Base-by-base conservation (phyloP, 805 yeast genomes). In the Phaffomyces antillensis region DNA sequence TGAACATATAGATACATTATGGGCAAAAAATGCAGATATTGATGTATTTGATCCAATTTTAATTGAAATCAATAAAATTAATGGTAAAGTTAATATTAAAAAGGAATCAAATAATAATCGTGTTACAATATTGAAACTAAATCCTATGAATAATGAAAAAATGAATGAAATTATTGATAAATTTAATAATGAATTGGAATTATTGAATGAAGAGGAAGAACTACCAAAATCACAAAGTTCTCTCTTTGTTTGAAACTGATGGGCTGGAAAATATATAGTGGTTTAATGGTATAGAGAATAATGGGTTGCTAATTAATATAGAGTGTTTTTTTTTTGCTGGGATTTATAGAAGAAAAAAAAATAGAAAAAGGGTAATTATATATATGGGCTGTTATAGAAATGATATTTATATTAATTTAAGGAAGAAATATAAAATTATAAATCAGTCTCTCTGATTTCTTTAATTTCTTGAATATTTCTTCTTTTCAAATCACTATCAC, bases 1-100 rank as follows among this genome's bases (percentile, higher is more conserved):
- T 58, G 95, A 86, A 60, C 95, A 86, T 59, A 72, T 86, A 68
- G 95, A 86, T 56, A 76, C 86, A 36, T 56, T 86, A 12, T 86
- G 95, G 95, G 90, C 86, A 4, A 54, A 66, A 3, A 79, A 81
- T 46, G 86, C 80, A 5, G 70, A 60, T 8, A 50, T 54, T 13
- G 47, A 43, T 12, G 74, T 71, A 0, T 66, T 73, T 36, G 23
- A 33, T 2, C 62, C 59, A 3, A 73, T 78, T 45, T 71, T 83
- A 76, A 72, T 72, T 45, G 65, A 65, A 36, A 55, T 77, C 12
- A 70, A 76, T 66, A 32, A 39, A 13, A 25, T 23, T 12, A n/a
- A n/a, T 16, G 23, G 15, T 25, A 37, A 17, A 28, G 25, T n/a
- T n/a, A 11, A 18, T 13, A 15, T 23, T 15, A 10, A 23, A 13